Evolutionary conservation across 495 filamentous ascomycete genomes (phyloP).

Genomic region (Trichoderma gamsii): DNA sequence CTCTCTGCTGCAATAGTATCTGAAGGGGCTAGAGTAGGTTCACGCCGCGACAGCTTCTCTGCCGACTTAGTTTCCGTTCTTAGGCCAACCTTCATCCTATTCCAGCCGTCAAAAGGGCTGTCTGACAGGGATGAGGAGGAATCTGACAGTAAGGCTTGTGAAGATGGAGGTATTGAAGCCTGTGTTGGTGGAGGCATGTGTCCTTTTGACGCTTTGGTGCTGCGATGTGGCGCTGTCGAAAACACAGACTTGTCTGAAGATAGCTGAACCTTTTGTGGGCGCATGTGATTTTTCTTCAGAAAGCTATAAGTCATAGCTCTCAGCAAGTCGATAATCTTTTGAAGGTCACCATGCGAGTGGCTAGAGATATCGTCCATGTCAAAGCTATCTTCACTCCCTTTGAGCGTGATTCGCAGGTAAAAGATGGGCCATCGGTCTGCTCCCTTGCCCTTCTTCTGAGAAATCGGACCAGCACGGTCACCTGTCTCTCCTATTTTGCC

Average conservation of each 20-base stretch:
- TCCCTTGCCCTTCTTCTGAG: conserved; percentile 56
- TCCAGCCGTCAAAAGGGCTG: conserved; percentile 56
- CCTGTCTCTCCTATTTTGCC: conserved; percentile 23
- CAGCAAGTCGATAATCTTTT: conserved; percentile 52
- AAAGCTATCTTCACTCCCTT: conserved; percentile 30
- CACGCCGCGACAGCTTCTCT: background rate
- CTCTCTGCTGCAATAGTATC: conserved; percentile 12
- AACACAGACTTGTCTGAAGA: conserved; percentile 14
- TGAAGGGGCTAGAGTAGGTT: background rate
- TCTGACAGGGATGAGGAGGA: conserved; percentile 8
- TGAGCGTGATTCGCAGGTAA: conserved; percentile 60
- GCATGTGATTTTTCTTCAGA: conserved; percentile 59
- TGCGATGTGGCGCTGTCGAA: background rate
- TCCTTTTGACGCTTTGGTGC: background rate
- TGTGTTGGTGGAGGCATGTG: background rate
- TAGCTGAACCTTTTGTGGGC: conserved; percentile 36
- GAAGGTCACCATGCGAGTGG: conserved; percentile 31
- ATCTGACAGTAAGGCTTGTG: background rate
- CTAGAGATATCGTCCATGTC: conserved; percentile 21
- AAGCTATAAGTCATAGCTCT: conserved; percentile 60
- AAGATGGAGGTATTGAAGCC: background rate
- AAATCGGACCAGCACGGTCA: conserved; percentile 28
- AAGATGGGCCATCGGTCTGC: conserved; percentile 91
- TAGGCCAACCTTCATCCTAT: conserved; percentile 56
- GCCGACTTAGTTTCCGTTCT: background rate